Conservation (phyloP, 2,329 filamentous ascomycete species). For the Penicillium hesseltinei region DNA sequence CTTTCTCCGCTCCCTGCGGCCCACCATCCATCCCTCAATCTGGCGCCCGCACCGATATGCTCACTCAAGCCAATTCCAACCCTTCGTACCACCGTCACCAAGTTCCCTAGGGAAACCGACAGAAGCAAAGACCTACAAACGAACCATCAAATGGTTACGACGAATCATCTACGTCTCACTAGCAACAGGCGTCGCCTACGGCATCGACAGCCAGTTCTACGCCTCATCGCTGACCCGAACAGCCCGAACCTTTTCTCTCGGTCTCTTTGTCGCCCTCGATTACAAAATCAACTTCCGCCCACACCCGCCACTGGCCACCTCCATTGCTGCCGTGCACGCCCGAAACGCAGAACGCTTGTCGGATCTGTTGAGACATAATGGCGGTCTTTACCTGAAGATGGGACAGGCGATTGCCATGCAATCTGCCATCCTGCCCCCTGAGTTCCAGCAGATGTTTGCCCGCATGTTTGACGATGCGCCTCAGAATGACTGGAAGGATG, state of each 20-base stretch:
- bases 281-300: slow-evolving; percentile 96
- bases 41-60: slow-evolving; percentile 24
- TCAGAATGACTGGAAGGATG: slow-evolving; percentile 82
- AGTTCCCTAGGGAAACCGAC: slow-evolving; percentile 71
- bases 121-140: slow-evolving; percentile 68
- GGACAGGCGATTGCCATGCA: slow-evolving; percentile 99
- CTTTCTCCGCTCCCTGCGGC: slow-evolving; percentile 21
- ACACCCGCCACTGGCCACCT: slow-evolving; percentile 69
- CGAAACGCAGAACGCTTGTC: slow-evolving; percentile 83
- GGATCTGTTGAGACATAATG: slow-evolving; percentile 77
- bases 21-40: slow-evolving; percentile 7
- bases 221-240: slow-evolving; percentile 77
- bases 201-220: slow-evolving; percentile 71
- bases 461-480: slow-evolving; percentile 98
- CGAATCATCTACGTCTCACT: slow-evolving; percentile 64
- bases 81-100: slow-evolving; percentile 74
- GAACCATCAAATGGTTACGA: slow-evolving; percentile 72
- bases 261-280: slow-evolving; percentile 78
- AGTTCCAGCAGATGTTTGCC: slow-evolving; percentile 94
- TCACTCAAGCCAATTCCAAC: slow-evolving; percentile 54
- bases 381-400: slow-evolving; percentile 94
- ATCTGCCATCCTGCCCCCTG: slow-evolving; percentile 84
- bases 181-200: slow-evolving; percentile 62
- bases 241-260: slow-evolving; percentile 74
- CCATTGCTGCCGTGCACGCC: slow-evolving; percentile 73